Evolutionary conservation across 805 yeast species (phyloP).

Genomic region (Debaryomyces hansenii): DNA sequence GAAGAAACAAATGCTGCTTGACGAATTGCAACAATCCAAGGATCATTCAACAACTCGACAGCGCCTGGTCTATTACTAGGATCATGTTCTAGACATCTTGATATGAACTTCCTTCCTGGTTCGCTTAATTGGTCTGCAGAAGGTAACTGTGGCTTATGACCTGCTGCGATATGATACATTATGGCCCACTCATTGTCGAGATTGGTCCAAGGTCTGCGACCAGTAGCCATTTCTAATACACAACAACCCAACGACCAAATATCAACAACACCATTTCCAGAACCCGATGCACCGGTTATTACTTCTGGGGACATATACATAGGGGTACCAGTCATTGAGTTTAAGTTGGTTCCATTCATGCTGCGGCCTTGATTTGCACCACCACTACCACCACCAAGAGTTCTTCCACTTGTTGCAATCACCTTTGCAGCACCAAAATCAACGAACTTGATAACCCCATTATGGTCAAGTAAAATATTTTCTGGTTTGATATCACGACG

Average conservation of each 20-base stretch:
- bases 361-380: slow-evolving; percentile 15
- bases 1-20: slow-evolving; percentile 60
- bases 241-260: slow-evolving; percentile 98
- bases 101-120: slow-evolving; percentile 69
- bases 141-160: slow-evolving; percentile 87
- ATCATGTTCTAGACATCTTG: slow-evolving; percentile 77
- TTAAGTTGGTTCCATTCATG: slow-evolving; percentile 29
- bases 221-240: slow-evolving; percentile 94
- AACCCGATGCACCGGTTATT: slow-evolving; percentile 70
- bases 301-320: slow-evolving; percentile 99
- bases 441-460: slow-evolving; percentile 91
- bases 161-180: slow-evolving; percentile 97
- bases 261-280: slow-evolving; percentile 69
- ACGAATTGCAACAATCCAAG: slow-evolving; percentile 80
- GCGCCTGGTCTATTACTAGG: slow-evolving; percentile 82
- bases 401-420: slow-evolving; percentile 59
- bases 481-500: slow-evolving; percentile 97
- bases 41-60: slow-evolving; percentile 79
- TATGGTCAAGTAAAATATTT: slow-evolving; percentile 83
- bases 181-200: slow-evolving; percentile 97
- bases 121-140: slow-evolving; percentile 71
- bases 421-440: slow-evolving; percentile 98
- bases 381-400: slow-evolving; percentile 24
- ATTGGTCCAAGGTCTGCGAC: slow-evolving; percentile 94
- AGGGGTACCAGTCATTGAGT: slow-evolving; percentile 85